Conservation (phyloP, 306 rosid species). For the Cicer judaicum region DNA sequence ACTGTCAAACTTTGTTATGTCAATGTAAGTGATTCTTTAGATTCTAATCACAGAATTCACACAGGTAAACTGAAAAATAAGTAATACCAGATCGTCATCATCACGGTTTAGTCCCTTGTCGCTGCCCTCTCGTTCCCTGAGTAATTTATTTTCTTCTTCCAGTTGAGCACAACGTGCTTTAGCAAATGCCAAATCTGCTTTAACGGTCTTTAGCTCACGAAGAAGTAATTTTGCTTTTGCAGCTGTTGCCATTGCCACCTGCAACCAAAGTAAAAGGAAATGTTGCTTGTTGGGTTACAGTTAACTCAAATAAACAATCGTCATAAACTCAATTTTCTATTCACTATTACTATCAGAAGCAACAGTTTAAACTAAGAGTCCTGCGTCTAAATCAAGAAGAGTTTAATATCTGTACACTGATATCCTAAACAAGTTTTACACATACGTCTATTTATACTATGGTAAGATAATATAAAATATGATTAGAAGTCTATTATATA, state of each 20-base stretch:
- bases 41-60: neutral
- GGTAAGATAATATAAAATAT: neutral
- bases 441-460: neutral
- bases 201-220: constrained; percentile 91
- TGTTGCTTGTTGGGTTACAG: constrained; percentile 34
- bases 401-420: neutral
- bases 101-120: constrained; percentile 76
- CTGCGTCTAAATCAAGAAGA: neutral
- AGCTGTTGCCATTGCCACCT: constrained; percentile 99
- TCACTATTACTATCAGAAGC: neutral
- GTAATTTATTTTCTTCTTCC: constrained; percentile 91
- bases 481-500: neutral
- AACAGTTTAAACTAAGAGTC: constrained; percentile 6
- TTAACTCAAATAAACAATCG: constrained; percentile 1
- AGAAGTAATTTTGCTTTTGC: constrained; percentile 95
- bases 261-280: constrained; percentile 41
- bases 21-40: constrained; percentile 20
- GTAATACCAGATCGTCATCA: constrained; percentile 88
- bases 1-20: constrained; percentile 17
- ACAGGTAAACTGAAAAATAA: neutral
- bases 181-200: constrained; percentile 91
- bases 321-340: neutral
- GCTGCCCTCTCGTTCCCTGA: constrained; percentile 79
- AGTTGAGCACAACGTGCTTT: constrained; percentile 91
- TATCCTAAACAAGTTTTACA: neutral